Percentiles rank a stretch among this genome's conserved stretches.
phyloP scores from a whole-genome alignment of 78 protist genomes.

The Diacronema lutheri region DNA sequence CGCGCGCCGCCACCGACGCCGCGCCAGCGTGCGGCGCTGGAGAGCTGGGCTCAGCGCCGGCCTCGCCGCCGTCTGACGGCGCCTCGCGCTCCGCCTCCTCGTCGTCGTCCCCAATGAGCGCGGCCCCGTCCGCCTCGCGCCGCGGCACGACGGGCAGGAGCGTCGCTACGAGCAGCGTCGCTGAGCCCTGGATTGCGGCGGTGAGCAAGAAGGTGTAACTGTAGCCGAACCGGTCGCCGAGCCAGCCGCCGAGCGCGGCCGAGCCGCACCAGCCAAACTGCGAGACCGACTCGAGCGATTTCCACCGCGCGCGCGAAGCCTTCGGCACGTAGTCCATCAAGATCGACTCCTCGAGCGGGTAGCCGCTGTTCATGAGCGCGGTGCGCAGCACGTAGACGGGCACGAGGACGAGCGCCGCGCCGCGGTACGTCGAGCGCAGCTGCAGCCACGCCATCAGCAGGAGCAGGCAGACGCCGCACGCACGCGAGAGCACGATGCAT shows the following conservation, averaged over 20 bases:
- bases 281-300: constrained; percentile 5
- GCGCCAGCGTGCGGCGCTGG: too few species aligned
- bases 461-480: neutral
- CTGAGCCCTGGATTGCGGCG: neutral
- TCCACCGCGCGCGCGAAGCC: constrained; percentile 12
- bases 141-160: neutral
- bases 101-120: too few species aligned
- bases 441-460: neutral
- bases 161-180: neutral
- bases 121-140: neutral
- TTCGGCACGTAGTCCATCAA: constrained; percentile 19
- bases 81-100: too few species aligned
- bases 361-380: constrained; percentile 9
- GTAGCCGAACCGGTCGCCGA: neutral
- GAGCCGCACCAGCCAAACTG: constrained; percentile 25
- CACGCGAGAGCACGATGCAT: neutral
- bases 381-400: constrained; percentile 3
- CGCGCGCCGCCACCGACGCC: too few species aligned
- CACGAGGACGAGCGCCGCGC: neutral
- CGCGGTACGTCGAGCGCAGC: neutral
- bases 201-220: neutral
- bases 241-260: constrained; percentile 16
- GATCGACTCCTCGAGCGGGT: constrained; percentile 28
- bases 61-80: too few species aligned
- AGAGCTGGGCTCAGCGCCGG: too few species aligned